Evolutionary conservation across 2,329 filamentous ascomycete species (phyloP).

Genomic region (Celoporthe dispersa): DNA sequence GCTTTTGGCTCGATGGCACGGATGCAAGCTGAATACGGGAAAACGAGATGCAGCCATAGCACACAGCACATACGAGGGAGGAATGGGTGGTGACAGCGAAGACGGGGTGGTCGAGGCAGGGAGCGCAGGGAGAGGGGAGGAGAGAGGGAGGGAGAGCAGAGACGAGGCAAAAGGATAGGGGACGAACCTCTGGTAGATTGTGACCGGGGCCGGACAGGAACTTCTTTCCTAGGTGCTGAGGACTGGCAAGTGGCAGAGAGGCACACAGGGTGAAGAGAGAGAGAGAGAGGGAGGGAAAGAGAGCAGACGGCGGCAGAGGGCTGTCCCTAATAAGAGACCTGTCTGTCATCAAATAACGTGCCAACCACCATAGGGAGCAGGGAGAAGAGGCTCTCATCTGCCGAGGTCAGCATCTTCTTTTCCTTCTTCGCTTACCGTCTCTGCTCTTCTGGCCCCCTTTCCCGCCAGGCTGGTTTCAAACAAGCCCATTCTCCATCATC

Average conservation of each 20-base stretch:
- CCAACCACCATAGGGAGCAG: background rate
- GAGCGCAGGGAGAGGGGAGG: no score
- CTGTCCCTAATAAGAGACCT: constrained; percentile 6
- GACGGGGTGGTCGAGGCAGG: background rate
- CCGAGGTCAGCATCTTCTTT: background rate
- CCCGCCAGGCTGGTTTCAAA: constrained; percentile 5
- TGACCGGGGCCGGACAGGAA: background rate
- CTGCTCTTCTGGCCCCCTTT: background rate
- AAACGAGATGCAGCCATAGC: background rate
- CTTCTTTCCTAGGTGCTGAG: background rate
- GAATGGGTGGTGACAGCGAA: background rate
- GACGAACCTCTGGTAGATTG: background rate
- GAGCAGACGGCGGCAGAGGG: constrained; percentile 1
- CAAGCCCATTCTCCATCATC: background rate
- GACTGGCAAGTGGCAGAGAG: background rate
- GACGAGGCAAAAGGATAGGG: no score
- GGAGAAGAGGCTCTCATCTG: background rate
- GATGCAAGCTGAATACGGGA: background rate
- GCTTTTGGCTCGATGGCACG: background rate
- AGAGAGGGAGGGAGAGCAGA: background rate
- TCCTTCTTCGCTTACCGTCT: background rate
- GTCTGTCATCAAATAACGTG: background rate
- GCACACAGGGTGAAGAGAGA: constrained; percentile 1
- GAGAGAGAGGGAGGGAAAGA: background rate
- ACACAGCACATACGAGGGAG: background rate